phyloP scores from a whole-genome alignment of 129 eudicot species.

The Ambrosia artemisiifolia region DNA sequence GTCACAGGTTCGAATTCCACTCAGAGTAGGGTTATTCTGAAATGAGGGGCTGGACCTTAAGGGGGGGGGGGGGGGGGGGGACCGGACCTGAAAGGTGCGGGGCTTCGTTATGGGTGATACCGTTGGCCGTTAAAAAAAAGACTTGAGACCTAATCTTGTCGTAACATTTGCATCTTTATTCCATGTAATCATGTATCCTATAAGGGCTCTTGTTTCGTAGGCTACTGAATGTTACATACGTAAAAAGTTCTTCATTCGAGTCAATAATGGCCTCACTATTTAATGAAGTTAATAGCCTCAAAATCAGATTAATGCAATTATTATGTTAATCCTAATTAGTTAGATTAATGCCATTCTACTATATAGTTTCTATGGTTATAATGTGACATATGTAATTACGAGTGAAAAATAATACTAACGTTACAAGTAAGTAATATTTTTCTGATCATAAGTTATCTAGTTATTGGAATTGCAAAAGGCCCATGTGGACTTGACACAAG shows the following conservation, averaged over 20 bases:
- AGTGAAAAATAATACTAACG: too few species aligned
- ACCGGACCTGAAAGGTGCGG: too few species aligned
- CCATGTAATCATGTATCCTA: background rate
- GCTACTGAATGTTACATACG: background rate
- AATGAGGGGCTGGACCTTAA: too few species aligned
- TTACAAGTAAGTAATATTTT: background rate
- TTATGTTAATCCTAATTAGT: background rate
- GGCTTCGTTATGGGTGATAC: too few species aligned
- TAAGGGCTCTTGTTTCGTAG: background rate
- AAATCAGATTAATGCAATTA: background rate
- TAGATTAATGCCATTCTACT: background rate
- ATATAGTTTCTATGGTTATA: too few species aligned
- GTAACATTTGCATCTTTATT: too few species aligned
- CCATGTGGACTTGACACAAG: conserved; percentile 38
- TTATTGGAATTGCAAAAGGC: conserved; percentile 15
- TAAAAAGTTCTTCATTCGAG: background rate
- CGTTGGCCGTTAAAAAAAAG: too few species aligned
- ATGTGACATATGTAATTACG: too few species aligned
- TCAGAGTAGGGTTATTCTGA: too few species aligned
- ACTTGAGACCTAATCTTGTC: background rate
- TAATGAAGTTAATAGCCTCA: background rate
- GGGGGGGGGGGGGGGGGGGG: too few species aligned
- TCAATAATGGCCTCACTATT: background rate
- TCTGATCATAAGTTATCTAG: background rate
- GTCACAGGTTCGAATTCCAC: too few species aligned